Base-by-base conservation (phyloP, 192 early-diverging fungal genomes). In the Dissophora ornata region DNA sequence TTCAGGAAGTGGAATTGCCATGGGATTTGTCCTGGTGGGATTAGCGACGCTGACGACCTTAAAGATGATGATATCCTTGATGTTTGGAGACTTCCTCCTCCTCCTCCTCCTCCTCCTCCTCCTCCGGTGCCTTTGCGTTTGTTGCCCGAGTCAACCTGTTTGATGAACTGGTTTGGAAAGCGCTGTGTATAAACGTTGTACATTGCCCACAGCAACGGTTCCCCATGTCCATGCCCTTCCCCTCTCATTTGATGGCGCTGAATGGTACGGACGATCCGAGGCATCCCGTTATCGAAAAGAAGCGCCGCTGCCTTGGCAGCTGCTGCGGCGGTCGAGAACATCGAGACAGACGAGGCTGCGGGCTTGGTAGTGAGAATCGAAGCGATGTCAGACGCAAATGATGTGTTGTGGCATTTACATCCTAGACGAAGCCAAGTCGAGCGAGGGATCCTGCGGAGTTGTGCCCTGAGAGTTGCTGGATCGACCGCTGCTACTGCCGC, bases 1-100 rank as follows among this genome's bases (percentile, higher is more conserved):
- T 75, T 66, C 18, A 75, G 21, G 21, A 75, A 67, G 4, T 61
- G 26, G 6, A 75, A 22, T 21, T 75, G 71, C 71, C 71, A 75
- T 32, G 57, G 33, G n/a, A 28, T 5, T 4, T 4, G 9, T 45
- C 44, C 44, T 45, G 25, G 50, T 51, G 30, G 29, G 2, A 21
- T 3, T n/a, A 13, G 32, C 36, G 36, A 38, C 36, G n/a, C n/a
- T n/a, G n/a, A 38, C 36, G 36, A 9, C 7, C 36, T 38, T 38
- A n/a, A n/a, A n/a, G n/a, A n/a, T n/a, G n/a, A n/a, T n/a, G n/a
- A n/a, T n/a, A n/a, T n/a, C n/a, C n/a, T n/a, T n/a, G n/a, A n/a
- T n/a, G n/a, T n/a, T n/a, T n/a, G n/a, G n/a, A n/a, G n/a, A n/a
- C n/a, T n/a, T n/a, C n/a, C n/a, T n/a, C n/a, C n/a, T n/a, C n/a